Evolutionary conservation across 2,329 filamentous ascomycete species (phyloP).

Genomic region (Zalaria sp.): DNA sequence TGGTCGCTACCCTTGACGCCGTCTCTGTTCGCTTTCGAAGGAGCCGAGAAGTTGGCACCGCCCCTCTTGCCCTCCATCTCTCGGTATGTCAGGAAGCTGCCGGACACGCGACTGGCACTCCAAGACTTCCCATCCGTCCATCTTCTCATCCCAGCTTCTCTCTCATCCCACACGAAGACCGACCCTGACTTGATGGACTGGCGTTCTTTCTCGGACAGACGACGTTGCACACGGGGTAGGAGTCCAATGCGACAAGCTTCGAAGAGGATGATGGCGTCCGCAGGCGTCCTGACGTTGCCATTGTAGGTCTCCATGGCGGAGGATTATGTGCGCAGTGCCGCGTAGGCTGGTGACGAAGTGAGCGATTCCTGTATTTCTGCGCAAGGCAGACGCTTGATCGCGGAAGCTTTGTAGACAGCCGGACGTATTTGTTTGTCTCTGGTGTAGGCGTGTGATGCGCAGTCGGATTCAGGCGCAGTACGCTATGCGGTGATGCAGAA

Average conservation of each 20-base stretch:
- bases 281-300: constrained; percentile 87
- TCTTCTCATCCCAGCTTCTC: constrained; percentile 92
- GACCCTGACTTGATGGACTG: constrained; percentile 93
- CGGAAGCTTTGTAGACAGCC: no score
- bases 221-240: constrained; percentile 78
- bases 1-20: constrained; percentile 71
- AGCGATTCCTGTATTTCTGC: no score
- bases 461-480: no score
- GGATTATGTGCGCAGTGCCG: no score
- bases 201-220: constrained; percentile 90
- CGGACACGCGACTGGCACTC: constrained; percentile 94
- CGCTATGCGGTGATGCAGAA: no score
- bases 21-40: constrained; percentile 48
- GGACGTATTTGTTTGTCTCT: no score
- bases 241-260: constrained; percentile 86
- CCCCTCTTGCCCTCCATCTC: constrained; percentile 99
- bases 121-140: constrained; percentile 99
- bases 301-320: constrained; percentile 86
- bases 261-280: constrained; percentile 95
- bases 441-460: no score
- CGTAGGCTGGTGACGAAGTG: no score
- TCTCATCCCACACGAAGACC: constrained; percentile 99
- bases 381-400: no score
- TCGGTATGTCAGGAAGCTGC: constrained; percentile 91
- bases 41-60: constrained; percentile 51